These are phyloP conservation scores for Talaromyces sp. DNA, from an alignment of 2,329 filamentous ascomycete genomes.

Conservation along the genomic window DNA sequence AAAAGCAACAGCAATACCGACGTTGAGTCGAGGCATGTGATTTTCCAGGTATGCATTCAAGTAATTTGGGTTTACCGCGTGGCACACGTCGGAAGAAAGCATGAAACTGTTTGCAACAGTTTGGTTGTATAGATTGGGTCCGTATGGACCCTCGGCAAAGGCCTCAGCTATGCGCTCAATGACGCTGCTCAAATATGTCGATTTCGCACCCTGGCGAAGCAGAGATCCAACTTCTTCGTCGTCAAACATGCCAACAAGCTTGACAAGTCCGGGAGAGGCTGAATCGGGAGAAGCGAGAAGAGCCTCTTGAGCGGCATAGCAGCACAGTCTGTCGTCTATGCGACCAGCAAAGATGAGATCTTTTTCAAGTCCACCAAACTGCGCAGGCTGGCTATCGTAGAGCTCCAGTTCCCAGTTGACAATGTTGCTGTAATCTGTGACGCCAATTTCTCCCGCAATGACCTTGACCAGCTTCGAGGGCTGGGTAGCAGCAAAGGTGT, in stretches of 20 bases:
- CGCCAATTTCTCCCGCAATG: slow-evolving; percentile 71
- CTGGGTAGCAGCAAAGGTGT: slow-evolving; percentile 76
- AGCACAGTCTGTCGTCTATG: slow-evolving; percentile 97
- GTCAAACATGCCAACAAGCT: slow-evolving; percentile 90
- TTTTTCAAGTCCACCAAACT: slow-evolving; percentile 76
- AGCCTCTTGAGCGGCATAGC: slow-evolving; percentile 81
- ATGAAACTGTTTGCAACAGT: slow-evolving; percentile 92
- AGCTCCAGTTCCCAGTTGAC: slow-evolving; percentile 97
- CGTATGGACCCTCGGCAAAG: slow-evolving; percentile 44
- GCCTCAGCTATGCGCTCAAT: slow-evolving; percentile 74
- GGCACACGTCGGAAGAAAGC: slow-evolving; percentile 86
- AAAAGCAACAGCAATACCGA: slow-evolving; percentile 72
- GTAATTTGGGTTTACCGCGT: slow-evolving; percentile 95
- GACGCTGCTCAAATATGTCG: slow-evolving; percentile 78
- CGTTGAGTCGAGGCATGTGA: slow-evolving; percentile 82
- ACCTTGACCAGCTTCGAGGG: slow-evolving; percentile 78
- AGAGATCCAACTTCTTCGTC: slow-evolving; percentile 94
- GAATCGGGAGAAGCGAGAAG: slow-evolving; percentile 62
- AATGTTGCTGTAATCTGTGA: slow-evolving; percentile 68
- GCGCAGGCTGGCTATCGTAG: slow-evolving; percentile 82
- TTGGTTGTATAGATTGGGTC: slow-evolving; percentile 61
- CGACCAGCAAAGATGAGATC: slow-evolving; percentile 94
- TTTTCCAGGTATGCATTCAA: slow-evolving; percentile 73
- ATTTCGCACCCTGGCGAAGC: slow-evolving; percentile 80
- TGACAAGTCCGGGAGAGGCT: slow-evolving; percentile 60